These are phyloP conservation scores for Zygotorulaspora florentina DNA, from an alignment of 805 yeast species.

Conservation along the genomic window DNA sequence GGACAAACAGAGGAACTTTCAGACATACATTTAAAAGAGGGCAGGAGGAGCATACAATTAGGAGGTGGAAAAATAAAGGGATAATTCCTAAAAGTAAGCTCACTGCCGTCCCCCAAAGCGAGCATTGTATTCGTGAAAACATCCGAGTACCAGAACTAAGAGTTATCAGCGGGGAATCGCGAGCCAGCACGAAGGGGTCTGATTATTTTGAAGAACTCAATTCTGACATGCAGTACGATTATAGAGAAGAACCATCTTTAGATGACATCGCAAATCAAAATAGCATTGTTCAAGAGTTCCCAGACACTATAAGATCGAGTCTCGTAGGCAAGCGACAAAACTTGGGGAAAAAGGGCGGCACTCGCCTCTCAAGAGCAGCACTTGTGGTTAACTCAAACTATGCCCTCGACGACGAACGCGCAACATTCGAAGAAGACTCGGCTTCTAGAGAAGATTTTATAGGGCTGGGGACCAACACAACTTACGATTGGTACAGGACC, in stretches of 20 bases:
- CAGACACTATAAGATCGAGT: neutral
- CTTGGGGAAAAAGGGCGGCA: neutral
- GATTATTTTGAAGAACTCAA: neutral
- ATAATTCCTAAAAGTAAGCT: neutral
- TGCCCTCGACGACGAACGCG: neutral
- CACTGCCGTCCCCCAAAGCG: neutral
- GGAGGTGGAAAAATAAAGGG: constrained; percentile 11
- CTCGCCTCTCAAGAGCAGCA: neutral
- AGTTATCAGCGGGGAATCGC: neutral
- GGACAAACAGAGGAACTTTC: constrained; percentile 4
- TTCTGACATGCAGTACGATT: neutral
- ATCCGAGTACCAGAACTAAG: neutral
- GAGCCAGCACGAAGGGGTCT: neutral
- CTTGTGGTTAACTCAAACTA: neutral
- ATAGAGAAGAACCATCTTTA: neutral
- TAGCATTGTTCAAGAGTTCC: neutral
- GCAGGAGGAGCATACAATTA: constrained; percentile 5
- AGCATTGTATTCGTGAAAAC: neutral
- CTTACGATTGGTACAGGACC: constrained; percentile 4
- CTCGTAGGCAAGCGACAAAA: neutral
- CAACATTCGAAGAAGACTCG: neutral
- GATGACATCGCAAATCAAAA: neutral
- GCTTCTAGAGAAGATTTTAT: neutral
- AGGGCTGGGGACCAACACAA: neutral
- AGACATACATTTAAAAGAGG: constrained; percentile 8